Evolutionary conservation across 2,329 filamentous ascomycete genomes (phyloP).

Genomic region (Aspergillus fumigatiaffinis): DNA sequence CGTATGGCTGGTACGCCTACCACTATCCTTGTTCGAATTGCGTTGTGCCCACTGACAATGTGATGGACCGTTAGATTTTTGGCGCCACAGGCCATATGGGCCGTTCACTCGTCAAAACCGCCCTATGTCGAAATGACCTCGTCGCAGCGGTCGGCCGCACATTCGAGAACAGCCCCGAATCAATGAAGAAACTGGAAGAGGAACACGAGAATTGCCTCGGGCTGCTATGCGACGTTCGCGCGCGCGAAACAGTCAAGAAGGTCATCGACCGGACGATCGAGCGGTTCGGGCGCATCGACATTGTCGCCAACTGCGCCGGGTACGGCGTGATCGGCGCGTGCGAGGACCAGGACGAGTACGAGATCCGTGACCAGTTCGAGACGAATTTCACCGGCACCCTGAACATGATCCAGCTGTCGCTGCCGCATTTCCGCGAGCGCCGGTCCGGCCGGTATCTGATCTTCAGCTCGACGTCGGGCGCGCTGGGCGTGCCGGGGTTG

Average conservation of each 20-base stretch:
- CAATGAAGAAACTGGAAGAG: conserved; percentile 67
- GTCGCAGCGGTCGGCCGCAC: conserved; percentile 83
- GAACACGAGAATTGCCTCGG: conserved; percentile 63
- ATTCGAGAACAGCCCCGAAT: conserved; percentile 68
- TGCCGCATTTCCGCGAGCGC: conserved; percentile 81
- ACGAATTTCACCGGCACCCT: conserved; percentile 96
- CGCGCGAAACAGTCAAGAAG: conserved; percentile 68
- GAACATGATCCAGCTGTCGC: conserved; percentile 83
- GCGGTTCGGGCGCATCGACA: conserved; percentile 77
- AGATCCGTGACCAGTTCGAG: conserved; percentile 93
- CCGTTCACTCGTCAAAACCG: conserved; percentile 78
- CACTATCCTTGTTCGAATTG: background rate
- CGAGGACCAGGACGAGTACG: conserved; percentile 94
- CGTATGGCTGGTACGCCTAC: conserved; percentile 74
- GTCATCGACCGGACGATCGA: conserved; percentile 68
- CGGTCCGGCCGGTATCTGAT: conserved; percentile 80
- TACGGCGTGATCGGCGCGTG: conserved; percentile 94
- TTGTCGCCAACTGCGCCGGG: conserved; percentile 89
- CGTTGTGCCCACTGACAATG: background rate
- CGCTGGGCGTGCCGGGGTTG: conserved; percentile 86
- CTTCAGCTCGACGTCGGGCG: conserved; percentile 88
- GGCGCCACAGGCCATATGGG: conserved; percentile 98
- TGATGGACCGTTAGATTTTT: conserved; percentile 61
- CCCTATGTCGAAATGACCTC: conserved; percentile 73
- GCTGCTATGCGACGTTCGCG: conserved; percentile 84